A percentile compares a stretch with the other conserved stretches of the same genome.
phyloP scores from a whole-genome alignment of 805 yeast genomes.

The Wilhelminamyces savonicus region DNA sequence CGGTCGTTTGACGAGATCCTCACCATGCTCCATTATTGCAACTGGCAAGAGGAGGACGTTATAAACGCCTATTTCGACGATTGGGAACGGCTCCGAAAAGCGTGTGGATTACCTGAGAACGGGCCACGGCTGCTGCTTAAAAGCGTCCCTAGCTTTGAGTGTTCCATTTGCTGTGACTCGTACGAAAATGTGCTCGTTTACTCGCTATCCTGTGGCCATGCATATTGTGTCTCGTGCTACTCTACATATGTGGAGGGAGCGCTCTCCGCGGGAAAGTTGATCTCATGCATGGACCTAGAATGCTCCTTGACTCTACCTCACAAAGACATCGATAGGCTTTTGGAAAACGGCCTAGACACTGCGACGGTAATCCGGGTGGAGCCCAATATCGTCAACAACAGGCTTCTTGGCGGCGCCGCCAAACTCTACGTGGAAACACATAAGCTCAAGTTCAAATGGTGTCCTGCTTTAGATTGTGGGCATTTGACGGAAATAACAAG shows the following conservation, averaged over 20 bases:
- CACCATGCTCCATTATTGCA: slow-evolving; percentile 28
- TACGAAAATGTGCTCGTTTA: slow-evolving; percentile 31
- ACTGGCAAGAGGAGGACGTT: slow-evolving; percentile 36
- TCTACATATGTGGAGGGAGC: slow-evolving; percentile 47
- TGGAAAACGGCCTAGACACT: slow-evolving; percentile 3
- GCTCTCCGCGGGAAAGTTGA: slow-evolving; percentile 35
- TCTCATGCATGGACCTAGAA: slow-evolving; percentile 61
- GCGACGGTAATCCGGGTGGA: slow-evolving; percentile 2
- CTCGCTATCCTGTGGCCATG: slow-evolving; percentile 62
- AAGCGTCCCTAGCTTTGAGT: slow-evolving; percentile 40
- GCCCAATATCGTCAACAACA: slow-evolving; percentile 22
- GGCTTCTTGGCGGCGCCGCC: slow-evolving; percentile 32
- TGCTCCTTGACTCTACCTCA: slow-evolving; percentile 42
- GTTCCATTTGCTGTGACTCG: slow-evolving; percentile 72
- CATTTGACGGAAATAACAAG: slow-evolving; percentile 26
- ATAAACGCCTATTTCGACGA: slow-evolving; percentile 31
- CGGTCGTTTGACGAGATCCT: slow-evolving; percentile 25
- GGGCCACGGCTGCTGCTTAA: background rate
- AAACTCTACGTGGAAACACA: slow-evolving; percentile 45
- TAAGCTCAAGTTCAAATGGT: slow-evolving; percentile 55
- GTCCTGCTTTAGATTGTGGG: slow-evolving; percentile 81
- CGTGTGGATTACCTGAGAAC: slow-evolving; percentile 19
- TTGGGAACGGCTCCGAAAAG: slow-evolving; percentile 14
- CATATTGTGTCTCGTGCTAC: slow-evolving; percentile 67
- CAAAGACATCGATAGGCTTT: slow-evolving; percentile 25